phyloP scores from a whole-genome alignment of 1,284 basidiomycete genomes.

The Uromyces viciae-fabae region DNA sequence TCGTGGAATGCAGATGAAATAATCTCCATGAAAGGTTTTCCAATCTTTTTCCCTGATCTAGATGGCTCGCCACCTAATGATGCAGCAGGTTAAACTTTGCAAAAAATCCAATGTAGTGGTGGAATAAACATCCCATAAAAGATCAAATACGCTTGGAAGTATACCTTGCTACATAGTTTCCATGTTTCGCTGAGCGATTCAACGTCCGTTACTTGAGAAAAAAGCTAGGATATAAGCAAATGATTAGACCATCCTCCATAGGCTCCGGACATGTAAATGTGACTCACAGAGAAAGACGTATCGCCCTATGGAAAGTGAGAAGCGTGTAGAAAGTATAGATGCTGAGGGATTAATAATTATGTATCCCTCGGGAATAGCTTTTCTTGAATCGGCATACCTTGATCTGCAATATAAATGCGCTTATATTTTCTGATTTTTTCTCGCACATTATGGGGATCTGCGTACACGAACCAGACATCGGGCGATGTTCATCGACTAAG shows the following conservation, averaged over 20 bases:
- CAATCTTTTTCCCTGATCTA: slow-evolving; percentile 38
- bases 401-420: slow-evolving; percentile 20
- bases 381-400: slow-evolving; percentile 17
- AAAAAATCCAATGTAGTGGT: no score
- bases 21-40: slow-evolving; percentile 44
- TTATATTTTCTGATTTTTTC: slow-evolving; percentile 25
- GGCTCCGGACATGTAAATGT: background rate
- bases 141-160: background rate
- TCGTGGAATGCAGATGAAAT: slow-evolving; percentile 31
- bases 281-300: slow-evolving; percentile 37
- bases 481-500: background rate
- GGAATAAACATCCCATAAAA: background rate
- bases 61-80: slow-evolving; percentile 33
- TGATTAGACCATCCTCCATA: background rate
- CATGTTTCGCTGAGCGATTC: slow-evolving; percentile 38
- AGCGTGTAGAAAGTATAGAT: background rate
- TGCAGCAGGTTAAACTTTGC: background rate
- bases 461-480: background rate
- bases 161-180: slow-evolving; percentile 43
- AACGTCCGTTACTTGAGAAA: slow-evolving; percentile 39
- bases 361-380: background rate
- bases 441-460: slow-evolving; percentile 13
- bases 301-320: slow-evolving; percentile 18
- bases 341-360: background rate
- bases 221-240: slow-evolving; percentile 15